Base-by-base conservation (phyloP, 768 basidiomycete species). In the Termitomyces sp. region DNA sequence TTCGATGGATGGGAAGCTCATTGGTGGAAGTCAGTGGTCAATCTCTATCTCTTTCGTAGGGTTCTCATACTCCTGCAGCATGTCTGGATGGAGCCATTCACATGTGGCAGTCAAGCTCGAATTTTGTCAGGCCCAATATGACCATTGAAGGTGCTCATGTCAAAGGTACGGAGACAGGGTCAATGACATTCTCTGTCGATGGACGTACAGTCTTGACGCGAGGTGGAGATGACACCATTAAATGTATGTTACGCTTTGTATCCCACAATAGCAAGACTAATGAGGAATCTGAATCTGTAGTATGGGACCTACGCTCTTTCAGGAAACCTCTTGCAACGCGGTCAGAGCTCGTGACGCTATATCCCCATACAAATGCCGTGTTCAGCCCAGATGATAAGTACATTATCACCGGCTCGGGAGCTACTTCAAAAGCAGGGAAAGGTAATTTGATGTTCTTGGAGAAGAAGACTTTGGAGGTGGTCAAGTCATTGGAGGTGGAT, bases 371-470 rank as follows among this genome's bases (percentile, higher is more conserved):
- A 42, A 98, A 98, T 72, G 88, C 95, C 9, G 83, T 90, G 62
- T 98, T 96, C 74, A 97, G 95, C 64, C 97, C 97, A 0, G 93
- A 97, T 71, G 93, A 95, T 65, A 91, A 87, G 71, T 85, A 87
- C 67, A 76, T 98, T 53, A 76, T 98, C 55, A 95, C 95, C 11
- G 95, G 97, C 5, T 79, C 84, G 1, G 89, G 88, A 8, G 82
- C 87, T 2, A 75, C 83, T 11, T 73, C 83, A 42, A 89, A 87
- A 65, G 87, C 85, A 18, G 84, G 81, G 36, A 77, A 78, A 59
- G 94, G 94, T 0, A 81, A 81, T 60, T 75, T 98, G 57, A 72
- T 91, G 58, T 87, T 96, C 66, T 68, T 98, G 72, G 77, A 77
- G 58, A 87, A 87, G 68, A 83, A 87, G 58, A 81, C 79, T 41